Evolutionary conservation across 2,329 filamentous ascomycete genomes (phyloP), one percentile per base, ranked within the genome.

Genomic region (Alternaria alternata): DNA sequence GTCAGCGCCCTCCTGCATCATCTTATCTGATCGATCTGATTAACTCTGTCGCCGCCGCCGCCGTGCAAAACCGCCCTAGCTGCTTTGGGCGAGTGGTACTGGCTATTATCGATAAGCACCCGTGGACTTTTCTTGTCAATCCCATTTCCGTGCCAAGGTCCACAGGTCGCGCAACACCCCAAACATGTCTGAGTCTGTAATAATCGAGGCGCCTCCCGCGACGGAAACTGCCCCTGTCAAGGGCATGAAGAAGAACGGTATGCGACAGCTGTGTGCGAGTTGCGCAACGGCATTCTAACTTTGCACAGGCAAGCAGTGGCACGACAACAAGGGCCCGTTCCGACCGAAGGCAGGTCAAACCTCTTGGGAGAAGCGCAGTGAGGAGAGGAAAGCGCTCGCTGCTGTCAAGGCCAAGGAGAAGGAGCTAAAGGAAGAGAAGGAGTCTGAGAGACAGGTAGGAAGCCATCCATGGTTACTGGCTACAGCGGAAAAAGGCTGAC

Each of bases 381-480:
- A 90, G 69, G 85, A 89, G 63, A 88, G 93, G 52, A 87, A 89
- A 63, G 86, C 89, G 7, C 85, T 89, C 70, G 86, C 87, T 12
- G 88, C 92, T n/a, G 87, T 91, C 71, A 98, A 97, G 82, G 92
- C 93, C 36, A 93, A 93, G 75, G 95, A 98, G 82, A 94, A 92
- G 80, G 93, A 97, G 79, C 88, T 99, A 88, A 78, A 94, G 83
- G 92, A 93, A 0, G 95, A 97, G 82, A 97, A 96, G 81, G 93
- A 96, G 76, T 87, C 90, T n/a, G 90, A 91, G 79, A 87, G 93
- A 81, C 85, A 94, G 85, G 93, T 95, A 80, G 63, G 86, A 80
- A 63, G 86, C 65, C 36, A n/a, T 20, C 65, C 36, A n/a, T 20
- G 34, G 28, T 22, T 18, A 20, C 18, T 28, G 8, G n/a, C 7